Conservation (phyloP, 208 protist species). For the Trypanosoma conorhini region DNA sequence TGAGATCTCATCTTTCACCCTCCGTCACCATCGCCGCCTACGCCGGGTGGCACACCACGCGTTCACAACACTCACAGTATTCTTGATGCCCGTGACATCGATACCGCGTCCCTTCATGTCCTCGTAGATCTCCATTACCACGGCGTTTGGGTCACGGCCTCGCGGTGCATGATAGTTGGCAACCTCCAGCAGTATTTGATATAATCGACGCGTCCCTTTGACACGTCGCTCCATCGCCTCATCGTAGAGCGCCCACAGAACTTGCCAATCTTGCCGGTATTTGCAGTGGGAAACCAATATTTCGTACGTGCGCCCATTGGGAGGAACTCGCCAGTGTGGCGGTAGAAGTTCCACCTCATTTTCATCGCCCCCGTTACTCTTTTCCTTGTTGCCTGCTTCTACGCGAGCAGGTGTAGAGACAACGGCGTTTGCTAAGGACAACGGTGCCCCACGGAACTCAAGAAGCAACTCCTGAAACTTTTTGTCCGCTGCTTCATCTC, state of each 20-base stretch:
- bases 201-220: slow-evolving; percentile 54
- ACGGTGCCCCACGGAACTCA: slow-evolving; percentile 54
- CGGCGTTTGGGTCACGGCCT: slow-evolving; percentile 27
- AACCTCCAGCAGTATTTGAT: slow-evolving; percentile 56
- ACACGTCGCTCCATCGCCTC: slow-evolving; percentile 54
- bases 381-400: slow-evolving; percentile 2
- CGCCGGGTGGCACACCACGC: slow-evolving; percentile 65
- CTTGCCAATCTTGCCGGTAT: slow-evolving; percentile 66
- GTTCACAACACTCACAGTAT: slow-evolving; percentile 64
- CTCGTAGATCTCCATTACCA: slow-evolving; percentile 61
- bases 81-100: slow-evolving; percentile 52
- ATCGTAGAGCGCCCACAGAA: slow-evolving; percentile 70
- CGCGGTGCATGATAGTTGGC: slow-evolving; percentile 45
- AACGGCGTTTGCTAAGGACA: slow-evolving; percentile 2
- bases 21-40: slow-evolving; percentile 24
- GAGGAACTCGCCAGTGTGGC: slow-evolving; percentile 45
- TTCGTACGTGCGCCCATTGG: slow-evolving; percentile 79
- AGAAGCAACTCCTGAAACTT: slow-evolving; percentile 54
- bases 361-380: background rate
- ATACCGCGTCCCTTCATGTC: slow-evolving; percentile 54
- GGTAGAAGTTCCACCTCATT: slow-evolving; percentile 25
- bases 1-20: background rate
- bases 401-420: background rate
- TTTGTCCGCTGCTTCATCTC: slow-evolving; percentile 31
- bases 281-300: slow-evolving; percentile 55